Base-by-base conservation (phyloP, 768 basidiomycete species). In the Pisolithus marmoratus region DNA sequence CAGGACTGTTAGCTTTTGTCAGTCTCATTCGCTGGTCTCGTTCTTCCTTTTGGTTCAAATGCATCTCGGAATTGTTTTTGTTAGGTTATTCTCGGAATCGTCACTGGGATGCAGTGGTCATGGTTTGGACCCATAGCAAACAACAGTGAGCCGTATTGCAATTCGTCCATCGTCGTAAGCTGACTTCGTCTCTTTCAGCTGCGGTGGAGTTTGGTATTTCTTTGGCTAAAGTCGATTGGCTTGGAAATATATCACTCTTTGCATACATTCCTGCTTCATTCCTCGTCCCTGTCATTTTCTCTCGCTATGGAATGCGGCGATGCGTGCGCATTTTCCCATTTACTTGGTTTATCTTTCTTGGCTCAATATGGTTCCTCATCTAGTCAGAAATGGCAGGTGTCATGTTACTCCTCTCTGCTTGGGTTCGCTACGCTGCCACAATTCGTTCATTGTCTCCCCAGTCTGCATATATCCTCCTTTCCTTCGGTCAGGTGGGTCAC, bases 61-160 rank as follows among this genome's bases (percentile, higher is more conserved):
- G n/a, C n/a, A n/a, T n/a, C n/a, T n/a, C n/a, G n/a, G n/a, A n/a
- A 2, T n/a, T n/a, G n/a, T n/a, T n/a, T n/a, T n/a, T n/a, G n/a
- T n/a, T 43, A 88, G 87, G 72, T 85, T 8, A 27, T 84, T 26
- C 68, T 91, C 27, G 85, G 82, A 50, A 62, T 84, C 38, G 75
- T 82, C 11, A 71, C 76, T 2, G 87, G 79, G 6, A 81, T 87
- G 83, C 69, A 77, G 6, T 83, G 82, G 79, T 77, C 85, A 4
- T 93, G 89, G 89, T 93, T 92, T 60, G 89, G 90, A 4, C 87
- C 90, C 2, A 91, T 94, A 49, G 73, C 90, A 0, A 82, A 81
- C 38, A 64, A 83, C 58, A 73, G 89, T 90, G 45, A 40, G 74
- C 54, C 31, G 14, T 20, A n/a, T 1, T 11, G 19, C 1, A 4